Percentiles rank a stretch among this genome's conserved stretches.
These are phyloP conservation scores for Gossypium sturtianum DNA, from an alignment of 345 rosid species.

Conservation along the genomic window DNA sequence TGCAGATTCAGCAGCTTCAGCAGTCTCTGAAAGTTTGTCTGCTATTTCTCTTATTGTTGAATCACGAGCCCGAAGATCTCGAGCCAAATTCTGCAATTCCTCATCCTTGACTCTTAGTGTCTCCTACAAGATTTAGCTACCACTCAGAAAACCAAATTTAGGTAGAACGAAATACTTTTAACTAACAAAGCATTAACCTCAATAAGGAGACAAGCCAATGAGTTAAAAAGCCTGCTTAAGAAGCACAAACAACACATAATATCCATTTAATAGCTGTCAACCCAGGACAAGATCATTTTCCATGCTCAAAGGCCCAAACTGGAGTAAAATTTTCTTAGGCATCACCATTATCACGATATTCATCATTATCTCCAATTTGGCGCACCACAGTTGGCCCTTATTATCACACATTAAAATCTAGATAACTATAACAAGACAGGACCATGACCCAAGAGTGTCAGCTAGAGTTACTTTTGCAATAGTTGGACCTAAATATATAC, in stretches of 20 bases:
- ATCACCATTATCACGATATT: background rate
- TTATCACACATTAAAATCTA: background rate
- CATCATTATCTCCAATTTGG: background rate
- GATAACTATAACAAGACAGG: background rate
- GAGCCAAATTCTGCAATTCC: conserved; percentile 82
- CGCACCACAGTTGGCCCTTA: background rate
- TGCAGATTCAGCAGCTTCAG: conserved; percentile 98
- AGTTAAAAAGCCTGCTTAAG: background rate
- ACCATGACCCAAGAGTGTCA: background rate
- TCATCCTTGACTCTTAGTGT: conserved; percentile 95
- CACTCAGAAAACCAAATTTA: conserved; percentile 10
- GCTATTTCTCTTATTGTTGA: conserved; percentile 88
- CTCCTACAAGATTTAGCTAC: conserved; percentile 50
- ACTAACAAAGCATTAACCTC: background rate
- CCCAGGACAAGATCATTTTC: background rate
- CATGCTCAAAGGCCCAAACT: background rate
- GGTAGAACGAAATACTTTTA: conserved; percentile 7
- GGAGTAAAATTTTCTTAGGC: background rate
- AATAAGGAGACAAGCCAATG: background rate
- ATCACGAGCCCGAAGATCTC: conserved; percentile 88
- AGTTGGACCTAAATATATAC: background rate
- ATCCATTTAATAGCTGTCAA: background rate
- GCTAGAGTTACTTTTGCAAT: background rate
- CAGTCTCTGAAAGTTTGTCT: conserved; percentile 86
- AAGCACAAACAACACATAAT: background rate